phyloP scores from a whole-genome alignment of 73 alveolate species.

The Paramecium sexaurelia region DNA sequence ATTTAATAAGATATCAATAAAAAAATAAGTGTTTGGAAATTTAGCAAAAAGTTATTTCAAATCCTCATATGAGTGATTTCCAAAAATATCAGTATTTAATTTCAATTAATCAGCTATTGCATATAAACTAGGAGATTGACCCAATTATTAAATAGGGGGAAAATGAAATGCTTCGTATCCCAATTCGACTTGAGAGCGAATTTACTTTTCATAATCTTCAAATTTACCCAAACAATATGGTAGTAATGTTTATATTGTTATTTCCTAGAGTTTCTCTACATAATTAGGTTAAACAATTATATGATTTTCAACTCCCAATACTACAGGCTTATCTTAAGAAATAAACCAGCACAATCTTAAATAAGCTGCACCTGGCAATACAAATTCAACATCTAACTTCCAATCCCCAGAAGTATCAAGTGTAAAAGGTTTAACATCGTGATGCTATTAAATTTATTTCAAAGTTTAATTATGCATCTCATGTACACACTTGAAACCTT shows the following conservation, averaged over 20 bases:
- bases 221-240: constrained; percentile 85
- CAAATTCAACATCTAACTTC: neutral
- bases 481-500: neutral
- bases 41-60: constrained; percentile 64
- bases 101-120: constrained; percentile 80
- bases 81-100: constrained; percentile 78
- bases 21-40: constrained; percentile 60
- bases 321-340: neutral
- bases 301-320: constrained; percentile 1
- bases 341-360: neutral
- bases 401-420: constrained; percentile 17
- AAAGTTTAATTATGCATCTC: neutral
- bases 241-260: constrained; percentile 75
- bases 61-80: constrained; percentile 62
- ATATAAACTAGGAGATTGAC: constrained; percentile 79
- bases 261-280: neutral
- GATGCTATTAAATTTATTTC: neutral
- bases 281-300: neutral
- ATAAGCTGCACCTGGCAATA: constrained; percentile 13
- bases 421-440: neutral
- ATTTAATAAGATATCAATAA: constrained; percentile 93
- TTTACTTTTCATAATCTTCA: constrained; percentile 70
- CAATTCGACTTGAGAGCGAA: constrained; percentile 71
- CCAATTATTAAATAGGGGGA: constrained; percentile 86
- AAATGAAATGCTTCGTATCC: constrained; percentile 85